A percentile compares a stretch with the other conserved stretches of the same genome.
Evolutionary conservation across 139 green algal species (phyloP).

Genomic region (Parachlorella kessleri): DNA sequence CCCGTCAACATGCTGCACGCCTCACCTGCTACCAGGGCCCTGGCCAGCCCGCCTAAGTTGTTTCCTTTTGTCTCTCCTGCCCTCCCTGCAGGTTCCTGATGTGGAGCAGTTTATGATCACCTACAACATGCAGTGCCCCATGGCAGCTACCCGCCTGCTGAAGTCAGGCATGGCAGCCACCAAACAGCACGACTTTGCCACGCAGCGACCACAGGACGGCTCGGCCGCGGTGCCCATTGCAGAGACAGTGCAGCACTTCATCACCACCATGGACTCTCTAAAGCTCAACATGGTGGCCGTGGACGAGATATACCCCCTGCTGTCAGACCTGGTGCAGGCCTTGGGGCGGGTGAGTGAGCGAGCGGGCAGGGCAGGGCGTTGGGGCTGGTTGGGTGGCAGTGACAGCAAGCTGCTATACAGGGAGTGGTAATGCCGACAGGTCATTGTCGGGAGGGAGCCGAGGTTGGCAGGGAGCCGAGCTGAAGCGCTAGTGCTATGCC

Average conservation of each 20-base stretch:
- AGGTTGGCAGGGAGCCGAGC: too few relatives aligned
- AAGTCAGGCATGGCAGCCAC: conserved; percentile 84
- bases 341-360: conserved; percentile 72
- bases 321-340: conserved; percentile 77
- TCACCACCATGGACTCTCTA: conserved; percentile 93
- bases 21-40: too few relatives aligned
- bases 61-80: too few relatives aligned
- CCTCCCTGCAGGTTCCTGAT: conserved; percentile 83
- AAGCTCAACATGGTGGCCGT: conserved; percentile 94
- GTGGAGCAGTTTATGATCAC: conserved; percentile 87
- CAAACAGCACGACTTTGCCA: conserved; percentile 68
- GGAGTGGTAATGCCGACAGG: too few relatives aligned
- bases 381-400: too few relatives aligned
- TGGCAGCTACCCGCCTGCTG: conserved; percentile 82
- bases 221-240: conserved; percentile 63
- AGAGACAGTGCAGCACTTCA: conserved; percentile 90
- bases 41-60: too few relatives aligned
- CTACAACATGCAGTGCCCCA: conserved; percentile 96
- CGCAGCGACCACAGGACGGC: neutral
- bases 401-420: neutral
- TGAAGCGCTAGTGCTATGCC: too few relatives aligned
- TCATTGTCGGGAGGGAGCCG: too few relatives aligned
- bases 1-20: too few relatives aligned
- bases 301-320: conserved; percentile 88
- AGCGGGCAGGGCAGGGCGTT: too few relatives aligned